Evolutionary conservation across 2,329 filamentous ascomycete genomes (phyloP).

Genomic region (Xylaria sp.): DNA sequence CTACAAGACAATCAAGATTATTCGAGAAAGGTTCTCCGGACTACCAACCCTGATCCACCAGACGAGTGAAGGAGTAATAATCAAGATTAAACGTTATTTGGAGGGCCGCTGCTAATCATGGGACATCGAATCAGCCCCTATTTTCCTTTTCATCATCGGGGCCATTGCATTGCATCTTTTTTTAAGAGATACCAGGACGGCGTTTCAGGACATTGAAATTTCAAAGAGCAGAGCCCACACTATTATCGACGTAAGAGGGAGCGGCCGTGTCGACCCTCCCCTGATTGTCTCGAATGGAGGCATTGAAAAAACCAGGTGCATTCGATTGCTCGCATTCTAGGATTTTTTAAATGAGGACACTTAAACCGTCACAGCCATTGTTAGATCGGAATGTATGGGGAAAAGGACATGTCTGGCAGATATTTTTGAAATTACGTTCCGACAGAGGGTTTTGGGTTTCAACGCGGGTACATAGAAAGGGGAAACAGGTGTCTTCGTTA

Average conservation of each 20-base stretch:
- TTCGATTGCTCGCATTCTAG: constrained; percentile 37
- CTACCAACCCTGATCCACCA: constrained; percentile 69
- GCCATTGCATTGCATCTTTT: constrained; percentile 53
- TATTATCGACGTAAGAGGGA: constrained; percentile 41
- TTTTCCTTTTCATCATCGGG: constrained; percentile 44
- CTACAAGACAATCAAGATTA: constrained; percentile 74
- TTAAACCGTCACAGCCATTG: constrained; percentile 27
- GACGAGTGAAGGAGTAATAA: constrained; percentile 43
- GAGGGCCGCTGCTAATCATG: constrained; percentile 47
- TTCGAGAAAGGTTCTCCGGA: constrained; percentile 70
- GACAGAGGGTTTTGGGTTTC: constrained; percentile 33
- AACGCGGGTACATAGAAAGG: constrained; percentile 37
- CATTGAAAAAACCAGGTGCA: constrained; percentile 25
- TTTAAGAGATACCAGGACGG: constrained; percentile 59
- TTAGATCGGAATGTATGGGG: constrained; percentile 42
- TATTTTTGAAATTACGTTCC: constrained; percentile 38
- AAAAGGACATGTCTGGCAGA: constrained; percentile 40
- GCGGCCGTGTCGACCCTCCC: constrained; percentile 26
- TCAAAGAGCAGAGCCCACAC: constrained; percentile 34
- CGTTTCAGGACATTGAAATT: constrained; percentile 50
- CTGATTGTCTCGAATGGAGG: not conserved
- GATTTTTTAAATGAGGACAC: constrained; percentile 22
- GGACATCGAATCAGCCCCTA: constrained; percentile 47
- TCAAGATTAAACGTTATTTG: constrained; percentile 24
- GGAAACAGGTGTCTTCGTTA: constrained; percentile 19